Percentiles rank a stretch among this genome's conserved stretches.
Evolutionary conservation across 176 grass and related monocot genomes (phyloP).

Genomic region (Saccharum officinarum): DNA sequence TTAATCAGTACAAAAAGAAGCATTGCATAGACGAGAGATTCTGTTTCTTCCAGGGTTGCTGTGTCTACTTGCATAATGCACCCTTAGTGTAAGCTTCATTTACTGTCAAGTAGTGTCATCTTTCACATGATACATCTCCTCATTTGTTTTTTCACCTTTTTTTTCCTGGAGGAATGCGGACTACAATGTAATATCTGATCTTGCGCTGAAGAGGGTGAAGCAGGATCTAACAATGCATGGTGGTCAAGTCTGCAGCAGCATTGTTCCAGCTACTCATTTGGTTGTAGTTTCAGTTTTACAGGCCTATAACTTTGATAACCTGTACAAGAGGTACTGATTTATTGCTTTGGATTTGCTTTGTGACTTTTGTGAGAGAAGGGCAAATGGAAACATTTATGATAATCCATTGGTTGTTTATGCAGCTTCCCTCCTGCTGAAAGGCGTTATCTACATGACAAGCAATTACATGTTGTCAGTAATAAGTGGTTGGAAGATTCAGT

Average conservation of each 20-base stretch:
- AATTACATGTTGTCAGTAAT: slow-evolving; percentile 70
- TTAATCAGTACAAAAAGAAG: slow-evolving; percentile 73
- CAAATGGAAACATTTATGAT: not conserved
- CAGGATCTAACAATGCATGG: slow-evolving; percentile 86
- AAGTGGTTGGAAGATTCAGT: slow-evolving; percentile 94
- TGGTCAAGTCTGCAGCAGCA: slow-evolving; percentile 74
- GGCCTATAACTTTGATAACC: slow-evolving; percentile 70
- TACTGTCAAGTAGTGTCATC: slow-evolving; percentile 39
- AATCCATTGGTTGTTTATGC: slow-evolving; percentile 38
- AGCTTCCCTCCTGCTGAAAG: slow-evolving; percentile 67
- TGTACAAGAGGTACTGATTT: slow-evolving; percentile 81
- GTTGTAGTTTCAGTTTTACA: slow-evolving; percentile 70
- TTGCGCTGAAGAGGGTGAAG: slow-evolving; percentile 74
- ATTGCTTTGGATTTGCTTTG: slow-evolving; percentile 22
- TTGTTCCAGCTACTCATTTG: slow-evolving; percentile 78
- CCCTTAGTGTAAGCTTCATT: slow-evolving; percentile 62
- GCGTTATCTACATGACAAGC: slow-evolving; percentile 68
- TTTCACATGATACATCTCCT: slow-evolving; percentile 35
- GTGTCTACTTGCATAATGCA: slow-evolving; percentile 58
- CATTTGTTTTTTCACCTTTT: slow-evolving; percentile 25
- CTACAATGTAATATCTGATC: slow-evolving; percentile 75
- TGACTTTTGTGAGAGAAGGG: not conserved
- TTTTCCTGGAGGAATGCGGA: slow-evolving; percentile 66
- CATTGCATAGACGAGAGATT: slow-evolving; percentile 67
- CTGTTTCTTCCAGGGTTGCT: slow-evolving; percentile 85